These are phyloP conservation scores for Chaetomiaceae sp. DNA, from an alignment of 2,329 filamentous ascomycete species.

Conservation along the genomic window DNA sequence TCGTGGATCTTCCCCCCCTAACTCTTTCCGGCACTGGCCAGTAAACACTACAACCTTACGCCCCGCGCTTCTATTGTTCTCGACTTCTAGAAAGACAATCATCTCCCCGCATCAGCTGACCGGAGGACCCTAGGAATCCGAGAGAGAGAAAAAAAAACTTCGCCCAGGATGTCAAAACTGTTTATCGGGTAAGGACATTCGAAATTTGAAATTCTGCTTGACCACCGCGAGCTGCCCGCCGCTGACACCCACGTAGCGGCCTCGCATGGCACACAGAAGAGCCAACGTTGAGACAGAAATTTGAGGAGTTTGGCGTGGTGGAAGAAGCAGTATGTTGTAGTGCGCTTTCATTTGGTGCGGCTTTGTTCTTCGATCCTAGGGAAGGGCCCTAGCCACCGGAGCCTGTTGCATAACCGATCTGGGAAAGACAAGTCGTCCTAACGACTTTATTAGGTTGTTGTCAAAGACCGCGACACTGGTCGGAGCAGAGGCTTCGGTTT, in stretches of 20 bases:
- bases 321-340: slow-evolving; percentile 82
- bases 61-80: neutral
- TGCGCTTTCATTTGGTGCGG: slow-evolving; percentile 17
- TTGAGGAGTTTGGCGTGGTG: slow-evolving; percentile 83
- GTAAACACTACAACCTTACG: neutral
- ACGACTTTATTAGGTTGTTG: slow-evolving; percentile 67
- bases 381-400: too few relatives aligned
- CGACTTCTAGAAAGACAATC: neutral
- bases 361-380: too few relatives aligned
- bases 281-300: slow-evolving; percentile 78
- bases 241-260: slow-evolving; percentile 56
- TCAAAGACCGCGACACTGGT: slow-evolving; percentile 95
- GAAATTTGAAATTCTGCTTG: neutral
- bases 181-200: slow-evolving; percentile 75
- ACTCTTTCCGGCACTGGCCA: neutral
- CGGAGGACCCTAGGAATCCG: neutral
- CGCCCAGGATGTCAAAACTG: slow-evolving; percentile 75
- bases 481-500: slow-evolving; percentile 97
- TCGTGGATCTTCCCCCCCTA: neutral
- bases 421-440: slow-evolving; percentile 14
- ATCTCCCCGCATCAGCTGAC: neutral
- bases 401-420: too few relatives aligned
- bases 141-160: neutral
- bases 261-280: slow-evolving; percentile 99
- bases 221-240: neutral